Conservation (phyloP, 768 basidiomycete genomes). For the Megacollybia marginata region DNA sequence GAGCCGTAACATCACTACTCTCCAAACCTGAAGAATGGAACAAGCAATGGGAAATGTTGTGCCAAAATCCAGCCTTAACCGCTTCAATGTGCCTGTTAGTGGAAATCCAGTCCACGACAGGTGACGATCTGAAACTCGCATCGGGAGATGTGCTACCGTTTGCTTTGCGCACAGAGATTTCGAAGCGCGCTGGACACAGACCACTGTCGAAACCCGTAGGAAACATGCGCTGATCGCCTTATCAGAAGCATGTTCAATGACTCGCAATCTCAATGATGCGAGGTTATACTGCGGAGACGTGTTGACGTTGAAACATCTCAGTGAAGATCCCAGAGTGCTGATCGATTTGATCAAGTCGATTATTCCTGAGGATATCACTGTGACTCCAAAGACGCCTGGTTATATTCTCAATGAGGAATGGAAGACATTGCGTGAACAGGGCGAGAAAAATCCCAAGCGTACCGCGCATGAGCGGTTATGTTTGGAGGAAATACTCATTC, state of each 20-base stretch:
- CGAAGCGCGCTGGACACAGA: constrained; percentile 3
- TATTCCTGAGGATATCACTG: constrained; percentile 2
- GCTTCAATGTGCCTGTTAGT: not conserved
- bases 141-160: not conserved
- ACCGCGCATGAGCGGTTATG: not conserved
- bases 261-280: constrained; percentile 9
- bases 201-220: constrained; percentile 1
- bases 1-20: too few relatives aligned
- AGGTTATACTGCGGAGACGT: constrained; percentile 6
- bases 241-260: constrained; percentile 7
- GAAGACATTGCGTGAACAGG: constrained; percentile 1
- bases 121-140: not conserved
- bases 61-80: not conserved
- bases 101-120: not conserved
- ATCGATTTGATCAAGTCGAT: not conserved
- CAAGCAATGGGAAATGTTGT: constrained; percentile 7
- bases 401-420: constrained; percentile 9
- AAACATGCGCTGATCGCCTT: constrained; percentile 10
- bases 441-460: not conserved
- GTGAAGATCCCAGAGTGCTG: not conserved
- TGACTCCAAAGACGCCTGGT: constrained; percentile 4
- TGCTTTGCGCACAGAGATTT: not conserved
- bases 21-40: constrained; percentile 8
- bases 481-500: constrained; percentile 1
- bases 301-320: constrained; percentile 2